Evolutionary conservation across 345 rosid species (phyloP), one percentile per base, ranked within the genome.

Genomic region (Rhodomyrtus tomentosa): DNA sequence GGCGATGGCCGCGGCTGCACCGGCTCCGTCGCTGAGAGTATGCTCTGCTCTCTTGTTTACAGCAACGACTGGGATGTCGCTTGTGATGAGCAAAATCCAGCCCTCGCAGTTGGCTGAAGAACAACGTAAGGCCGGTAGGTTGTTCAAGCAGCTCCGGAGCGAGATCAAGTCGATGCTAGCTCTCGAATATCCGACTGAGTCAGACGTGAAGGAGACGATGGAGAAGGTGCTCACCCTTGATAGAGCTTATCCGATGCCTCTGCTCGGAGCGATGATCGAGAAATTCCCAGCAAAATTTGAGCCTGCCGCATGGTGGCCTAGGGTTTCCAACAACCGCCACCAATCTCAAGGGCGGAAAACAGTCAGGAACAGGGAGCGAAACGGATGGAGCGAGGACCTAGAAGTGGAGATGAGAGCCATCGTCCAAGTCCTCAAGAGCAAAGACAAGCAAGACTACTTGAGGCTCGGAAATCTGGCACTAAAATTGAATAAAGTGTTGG

Each of bases 51-150:
- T 88, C 25, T 51, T 90, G n/a, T 90, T 88, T 56, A 32, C 85
- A 1, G 90, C 89, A 4, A 87, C 89, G 24, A 84, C 92, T 0
- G 89, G 87, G 49, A 86, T 90, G 87, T n/a, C 86, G n/a, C 49
- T 85, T 4, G 54, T 90, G 12, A 85, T 87, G 88, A 90, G 87
- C 84, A 88, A 87, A 80, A 88, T 90, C 81, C 92, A 90, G 55
- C 92, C 90, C 5, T 90, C 92, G 0, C 92, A 90, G 50, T 85
- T 90, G 21, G 90, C 90, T 0, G 92, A 90, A 74, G 92, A 90
- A 68, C 92, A 90, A 40, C 84, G 90, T 20, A 85, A 82, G 5
- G 90, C 90, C 3, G 51, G 86, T 0, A 86, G 90, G 85, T 74
- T 90, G 85, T 90, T 88, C 68, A 87, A 54, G 50, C 88, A 90